A percentile compares a stretch with the other conserved stretches of the same genome.
Conservation (phyloP, 2,329 filamentous ascomycete genomes). For the Niveomyces coronatus region DNA sequence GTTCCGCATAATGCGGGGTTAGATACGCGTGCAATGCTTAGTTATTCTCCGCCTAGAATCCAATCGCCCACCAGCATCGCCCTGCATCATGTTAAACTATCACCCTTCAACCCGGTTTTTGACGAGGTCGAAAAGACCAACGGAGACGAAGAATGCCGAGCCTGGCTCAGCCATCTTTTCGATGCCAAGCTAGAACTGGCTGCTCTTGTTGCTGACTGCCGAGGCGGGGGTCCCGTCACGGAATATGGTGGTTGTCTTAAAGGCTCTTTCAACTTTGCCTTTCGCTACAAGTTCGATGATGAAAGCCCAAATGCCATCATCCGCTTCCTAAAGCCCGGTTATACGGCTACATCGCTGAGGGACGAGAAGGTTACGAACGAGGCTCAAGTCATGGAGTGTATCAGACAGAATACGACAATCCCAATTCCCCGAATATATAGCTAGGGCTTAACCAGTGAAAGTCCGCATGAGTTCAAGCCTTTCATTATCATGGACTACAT, state of each 20-base stretch:
- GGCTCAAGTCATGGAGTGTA: no score
- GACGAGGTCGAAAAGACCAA: constrained; percentile 15
- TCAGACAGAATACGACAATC: no score
- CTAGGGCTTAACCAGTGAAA: no score
- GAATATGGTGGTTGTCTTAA: constrained; percentile 17
- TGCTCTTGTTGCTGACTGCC: constrained; percentile 14
- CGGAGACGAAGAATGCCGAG: constrained; percentile 15
- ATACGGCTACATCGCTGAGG: constrained; percentile 14
- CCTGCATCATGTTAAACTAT: constrained; percentile 8
- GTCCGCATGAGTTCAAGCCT: no score
- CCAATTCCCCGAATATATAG: no score
- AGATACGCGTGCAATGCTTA: no score
- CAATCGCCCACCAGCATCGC: no score
- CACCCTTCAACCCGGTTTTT: constrained; percentile 12
- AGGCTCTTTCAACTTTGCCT: constrained; percentile 20
- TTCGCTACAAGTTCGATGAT: constrained; percentile 15
- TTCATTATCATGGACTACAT: no score
- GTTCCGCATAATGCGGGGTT: no score
- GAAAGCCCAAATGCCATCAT: constrained; percentile 16
- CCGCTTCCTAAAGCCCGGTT: constrained; percentile 18
- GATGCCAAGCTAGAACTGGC: constrained; percentile 15
- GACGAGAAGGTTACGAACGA: no score
- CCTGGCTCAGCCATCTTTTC: constrained; percentile 13
- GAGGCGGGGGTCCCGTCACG: constrained; percentile 11
- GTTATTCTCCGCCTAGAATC: no score